These are phyloP conservation scores for Scleroderma bovista DNA, from an alignment of 768 basidiomycete genomes.

Conservation along the genomic window DNA sequence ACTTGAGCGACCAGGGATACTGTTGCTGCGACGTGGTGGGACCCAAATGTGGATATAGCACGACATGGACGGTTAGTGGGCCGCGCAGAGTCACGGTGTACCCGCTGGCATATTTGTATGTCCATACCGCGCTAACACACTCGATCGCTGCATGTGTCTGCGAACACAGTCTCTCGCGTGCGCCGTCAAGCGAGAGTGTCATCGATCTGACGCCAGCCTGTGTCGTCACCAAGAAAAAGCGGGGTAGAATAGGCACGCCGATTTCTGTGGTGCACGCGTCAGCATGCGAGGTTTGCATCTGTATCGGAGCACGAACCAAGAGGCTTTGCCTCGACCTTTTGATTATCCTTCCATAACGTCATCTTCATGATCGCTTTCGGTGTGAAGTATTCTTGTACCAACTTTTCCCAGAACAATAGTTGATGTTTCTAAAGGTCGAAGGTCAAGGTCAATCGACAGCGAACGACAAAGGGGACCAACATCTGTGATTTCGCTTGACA, in stretches of 20 bases:
- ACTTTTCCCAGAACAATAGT: slow-evolving; percentile 58
- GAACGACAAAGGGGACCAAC: slow-evolving; percentile 18
- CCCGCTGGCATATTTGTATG: slow-evolving; percentile 73
- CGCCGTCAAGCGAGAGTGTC: slow-evolving; percentile 73
- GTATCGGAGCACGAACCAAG: slow-evolving; percentile 51
- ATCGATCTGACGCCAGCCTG: slow-evolving; percentile 84
- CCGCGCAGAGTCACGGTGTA: slow-evolving; percentile 75
- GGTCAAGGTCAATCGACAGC: slow-evolving; percentile 3
- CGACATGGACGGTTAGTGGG: slow-evolving; percentile 63
- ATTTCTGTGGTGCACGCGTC: slow-evolving; percentile 49
- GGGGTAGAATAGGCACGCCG: slow-evolving; percentile 70
- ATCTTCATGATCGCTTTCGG: slow-evolving; percentile 69
- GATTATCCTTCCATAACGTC: slow-evolving; percentile 85
- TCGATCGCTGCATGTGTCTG: slow-evolving; percentile 51
- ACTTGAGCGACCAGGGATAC: slow-evolving; percentile 42
- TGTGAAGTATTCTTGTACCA: slow-evolving; percentile 68
- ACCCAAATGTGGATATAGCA: slow-evolving; percentile 24
- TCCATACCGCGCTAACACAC: slow-evolving; percentile 73
- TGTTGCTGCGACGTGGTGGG: slow-evolving; percentile 16
- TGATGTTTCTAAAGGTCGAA: slow-evolving; percentile 45
- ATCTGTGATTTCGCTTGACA: slow-evolving; percentile 51
- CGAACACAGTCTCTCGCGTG: slow-evolving; percentile 59
- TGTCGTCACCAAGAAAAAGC: slow-evolving; percentile 80
- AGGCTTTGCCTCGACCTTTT: slow-evolving; percentile 71
- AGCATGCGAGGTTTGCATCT: slow-evolving; percentile 8